Evolutionary conservation across 148 eudicot genomes (phyloP), one percentile per base, ranked within the genome.

Genomic region (Camellia granthamiana): DNA sequence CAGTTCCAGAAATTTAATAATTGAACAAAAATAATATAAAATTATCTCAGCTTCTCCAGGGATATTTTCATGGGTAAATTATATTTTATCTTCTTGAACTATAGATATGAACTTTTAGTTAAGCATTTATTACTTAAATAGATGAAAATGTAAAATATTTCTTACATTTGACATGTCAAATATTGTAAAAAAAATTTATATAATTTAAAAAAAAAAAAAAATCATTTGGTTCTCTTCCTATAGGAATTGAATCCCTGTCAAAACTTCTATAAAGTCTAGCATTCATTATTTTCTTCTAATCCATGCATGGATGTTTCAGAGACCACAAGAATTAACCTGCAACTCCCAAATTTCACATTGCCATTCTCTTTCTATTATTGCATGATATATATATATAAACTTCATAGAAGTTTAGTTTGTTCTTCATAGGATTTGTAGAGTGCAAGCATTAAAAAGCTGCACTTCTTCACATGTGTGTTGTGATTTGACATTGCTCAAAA

Each of bases 371-470:
- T 55, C 12, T 55, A 55, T 8, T 55, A 55, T 8, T 55, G 59
- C 15, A 55, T 13, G 59, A 55, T 69, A n/a, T 5, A 15, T 9
- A 15, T 42, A 47, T 44, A 15, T 69, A 6, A 4, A 21, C 56
- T 49, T 72, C 19, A n/a, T 15, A 44, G 60, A 52, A 10, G 12
- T 49, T 47, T 47, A 44, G 16, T 43, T 6, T 49, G 51, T 21
- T 11, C 2, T 70, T 19, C 41, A 10, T 72, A 21, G 14, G 76
- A 74, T 74, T 79, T 75, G 38, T 30, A 64, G 85, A 83, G 85
- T 83, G 85, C 83, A 79, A 83, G 85, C 41, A 69, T 83, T 47
- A 44, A 80, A 84, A 84, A 80, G 86, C 86, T 84, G 86, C 80
- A 49, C 38, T 49, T 42, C 47, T 61, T 77, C 79, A 77, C 84